Conservation (phyloP, 139 green algal genomes). For the Trebouxia sp. region DNA sequence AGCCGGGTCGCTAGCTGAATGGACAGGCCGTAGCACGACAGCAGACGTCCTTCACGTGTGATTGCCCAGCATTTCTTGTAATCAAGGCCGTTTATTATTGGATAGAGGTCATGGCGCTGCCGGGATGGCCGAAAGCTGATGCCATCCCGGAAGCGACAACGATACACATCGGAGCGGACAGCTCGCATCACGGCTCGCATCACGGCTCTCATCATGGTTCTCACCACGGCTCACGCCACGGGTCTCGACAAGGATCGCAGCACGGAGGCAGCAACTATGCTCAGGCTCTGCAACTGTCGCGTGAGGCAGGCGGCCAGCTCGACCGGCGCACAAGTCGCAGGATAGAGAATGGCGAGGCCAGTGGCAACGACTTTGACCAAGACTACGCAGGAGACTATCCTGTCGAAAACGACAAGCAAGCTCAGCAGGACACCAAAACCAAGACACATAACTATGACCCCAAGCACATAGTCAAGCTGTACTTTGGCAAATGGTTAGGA, state of each 20-base stretch:
- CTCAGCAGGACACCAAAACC: not conserved
- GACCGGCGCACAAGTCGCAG: not conserved
- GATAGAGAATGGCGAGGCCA: not conserved
- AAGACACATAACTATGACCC: not conserved
- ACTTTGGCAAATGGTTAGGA: not conserved
- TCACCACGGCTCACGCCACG: not conserved
- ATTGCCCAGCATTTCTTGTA: too few species aligned
- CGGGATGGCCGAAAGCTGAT: not conserved
- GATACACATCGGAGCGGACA: not conserved
- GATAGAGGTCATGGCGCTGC: not conserved
- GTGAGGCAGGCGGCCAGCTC: not conserved
- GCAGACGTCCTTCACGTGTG: too few species aligned
- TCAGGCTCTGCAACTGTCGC: not conserved
- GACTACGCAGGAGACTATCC: conserved; percentile 5
- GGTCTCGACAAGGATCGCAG: not conserved
- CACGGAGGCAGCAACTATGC: not conserved
- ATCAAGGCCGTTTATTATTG: too few species aligned
- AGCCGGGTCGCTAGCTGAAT: too few species aligned
- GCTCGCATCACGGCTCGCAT: conserved; percentile 9
- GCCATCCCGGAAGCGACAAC: not conserved
- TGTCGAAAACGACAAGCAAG: not conserved
- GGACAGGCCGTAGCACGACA: too few species aligned
- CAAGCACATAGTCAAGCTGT: not conserved
- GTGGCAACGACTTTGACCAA: not conserved
- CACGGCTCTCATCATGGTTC: not conserved